These are phyloP conservation scores for Apiotrichum siamense DNA, from an alignment of 1,284 basidiomycete species.

Conservation along the genomic window DNA sequence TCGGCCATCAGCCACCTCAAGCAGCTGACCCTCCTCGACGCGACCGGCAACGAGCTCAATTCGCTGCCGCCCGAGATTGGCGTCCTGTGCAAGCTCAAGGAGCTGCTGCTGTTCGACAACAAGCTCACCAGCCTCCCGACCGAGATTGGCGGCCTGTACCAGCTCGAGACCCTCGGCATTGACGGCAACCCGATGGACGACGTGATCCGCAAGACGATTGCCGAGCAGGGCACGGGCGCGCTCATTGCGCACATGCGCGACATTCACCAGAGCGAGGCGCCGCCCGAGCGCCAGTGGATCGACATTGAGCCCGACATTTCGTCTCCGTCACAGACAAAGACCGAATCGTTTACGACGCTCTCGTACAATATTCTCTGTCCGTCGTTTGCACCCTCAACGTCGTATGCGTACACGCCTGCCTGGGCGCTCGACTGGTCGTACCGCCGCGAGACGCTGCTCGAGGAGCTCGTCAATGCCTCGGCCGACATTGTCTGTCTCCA, in stretches of 20 bases:
- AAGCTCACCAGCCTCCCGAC: constrained; percentile 73
- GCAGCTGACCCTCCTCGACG: constrained; percentile 83
- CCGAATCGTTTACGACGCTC: constrained; percentile 70
- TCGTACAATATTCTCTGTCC: constrained; percentile 96
- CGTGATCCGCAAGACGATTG: constrained; percentile 69
- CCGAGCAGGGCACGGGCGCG: constrained; percentile 86
- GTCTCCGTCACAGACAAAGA: constrained; percentile 52
- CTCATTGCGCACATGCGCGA: constrained; percentile 86
- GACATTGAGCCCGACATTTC: constrained; percentile 62
- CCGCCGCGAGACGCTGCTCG: constrained; percentile 81
- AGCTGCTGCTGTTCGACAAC: constrained; percentile 95
- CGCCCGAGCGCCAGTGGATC: constrained; percentile 79
- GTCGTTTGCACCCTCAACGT: constrained; percentile 75
- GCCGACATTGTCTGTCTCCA: constrained; percentile 86
- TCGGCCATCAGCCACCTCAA: constrained; percentile 76
- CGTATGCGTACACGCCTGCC: constrained; percentile 94
- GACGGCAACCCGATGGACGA: constrained; percentile 92
- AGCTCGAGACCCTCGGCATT: constrained; percentile 86
- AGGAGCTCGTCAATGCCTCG: constrained; percentile 75
- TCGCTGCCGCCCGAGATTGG: constrained; percentile 82
- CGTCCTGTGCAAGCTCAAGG: constrained; percentile 81
- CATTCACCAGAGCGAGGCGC: constrained; percentile 52
- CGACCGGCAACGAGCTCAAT: constrained; percentile 80
- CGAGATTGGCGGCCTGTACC: constrained; percentile 85
- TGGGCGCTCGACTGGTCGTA: constrained; percentile 97